Percentiles rank a stretch among this genome's conserved stretches.
Evolutionary conservation across 2,329 filamentous ascomycete genomes (phyloP).

Genomic region (Aspergillus sp.): DNA sequence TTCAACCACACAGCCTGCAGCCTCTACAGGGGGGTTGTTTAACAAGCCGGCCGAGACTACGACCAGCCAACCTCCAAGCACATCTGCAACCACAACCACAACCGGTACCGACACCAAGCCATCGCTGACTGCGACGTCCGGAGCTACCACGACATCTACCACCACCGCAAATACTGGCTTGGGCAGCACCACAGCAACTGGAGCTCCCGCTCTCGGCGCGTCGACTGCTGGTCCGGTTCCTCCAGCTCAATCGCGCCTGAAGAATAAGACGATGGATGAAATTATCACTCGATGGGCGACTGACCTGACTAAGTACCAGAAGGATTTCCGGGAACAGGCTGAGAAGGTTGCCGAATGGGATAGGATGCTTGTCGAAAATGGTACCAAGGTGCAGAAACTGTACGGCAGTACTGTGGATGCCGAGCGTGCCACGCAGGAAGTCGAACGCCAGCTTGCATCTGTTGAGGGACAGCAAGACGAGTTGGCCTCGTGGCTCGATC

Average conservation of each 20-base stretch:
- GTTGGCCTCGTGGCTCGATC: constrained; percentile 80
- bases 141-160: constrained; percentile 32
- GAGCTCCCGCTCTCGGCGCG: constrained; percentile 53
- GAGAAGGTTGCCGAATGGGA: constrained; percentile 88
- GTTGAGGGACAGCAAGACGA: constrained; percentile 95
- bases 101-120: constrained; percentile 24
- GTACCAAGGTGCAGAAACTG: constrained; percentile 89
- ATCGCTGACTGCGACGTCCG: constrained; percentile 28
- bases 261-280: constrained; percentile 99
- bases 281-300: constrained; percentile 97
- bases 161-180: constrained; percentile 31
- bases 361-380: constrained; percentile 86
- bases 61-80: constrained; percentile 22
- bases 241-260: constrained; percentile 77
- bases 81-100: constrained; percentile 20
- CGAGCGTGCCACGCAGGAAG: constrained; percentile 86
- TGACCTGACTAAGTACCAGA: constrained; percentile 92
- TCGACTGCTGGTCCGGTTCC: constrained; percentile 81
- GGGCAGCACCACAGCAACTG: constrained; percentile 30
- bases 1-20: constrained; percentile 23
- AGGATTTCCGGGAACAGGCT: constrained; percentile 91
- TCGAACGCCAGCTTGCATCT: constrained; percentile 83
- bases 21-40: constrained; percentile 22
- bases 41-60: constrained; percentile 26
- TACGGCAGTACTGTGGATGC: constrained; percentile 92